phyloP scores from a whole-genome alignment of 768 basidiomycete species.

The Russula emetica region DNA sequence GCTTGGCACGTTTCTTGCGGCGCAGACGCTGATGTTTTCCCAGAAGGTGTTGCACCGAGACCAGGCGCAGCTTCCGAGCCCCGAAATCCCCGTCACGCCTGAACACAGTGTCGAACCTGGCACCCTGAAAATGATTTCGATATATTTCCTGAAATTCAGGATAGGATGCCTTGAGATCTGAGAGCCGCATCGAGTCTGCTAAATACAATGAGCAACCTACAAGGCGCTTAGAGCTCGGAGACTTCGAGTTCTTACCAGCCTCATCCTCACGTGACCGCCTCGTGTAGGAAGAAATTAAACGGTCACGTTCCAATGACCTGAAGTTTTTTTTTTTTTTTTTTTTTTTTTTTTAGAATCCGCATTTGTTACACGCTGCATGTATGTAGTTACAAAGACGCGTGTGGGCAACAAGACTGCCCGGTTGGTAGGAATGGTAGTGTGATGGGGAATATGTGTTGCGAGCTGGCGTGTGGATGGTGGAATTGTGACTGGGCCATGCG shows the following conservation, averaged over 20 bases:
- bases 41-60: neutral
- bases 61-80: neutral
- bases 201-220: too few species aligned
- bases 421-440: too few species aligned
- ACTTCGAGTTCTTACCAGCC: neutral
- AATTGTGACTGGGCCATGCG: too few species aligned
- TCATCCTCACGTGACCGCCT: neutral
- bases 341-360: too few species aligned
- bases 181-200: neutral
- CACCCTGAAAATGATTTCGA: neutral
- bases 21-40: neutral
- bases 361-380: too few species aligned
- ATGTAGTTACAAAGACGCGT: too few species aligned
- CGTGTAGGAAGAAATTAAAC: neutral
- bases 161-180: neutral
- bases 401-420: too few species aligned
- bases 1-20: neutral
- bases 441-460: too few species aligned
- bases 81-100: neutral
- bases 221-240: too few species aligned
- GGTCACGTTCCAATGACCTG: slow-evolving; percentile 11
- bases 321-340: too few species aligned
- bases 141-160: neutral
- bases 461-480: too few species aligned
- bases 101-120: neutral